Percentiles rank a stretch among this genome's conserved stretches.
Conservation (phyloP, 2,329 filamentous ascomycete species). For the Penicillium janthinellum region DNA sequence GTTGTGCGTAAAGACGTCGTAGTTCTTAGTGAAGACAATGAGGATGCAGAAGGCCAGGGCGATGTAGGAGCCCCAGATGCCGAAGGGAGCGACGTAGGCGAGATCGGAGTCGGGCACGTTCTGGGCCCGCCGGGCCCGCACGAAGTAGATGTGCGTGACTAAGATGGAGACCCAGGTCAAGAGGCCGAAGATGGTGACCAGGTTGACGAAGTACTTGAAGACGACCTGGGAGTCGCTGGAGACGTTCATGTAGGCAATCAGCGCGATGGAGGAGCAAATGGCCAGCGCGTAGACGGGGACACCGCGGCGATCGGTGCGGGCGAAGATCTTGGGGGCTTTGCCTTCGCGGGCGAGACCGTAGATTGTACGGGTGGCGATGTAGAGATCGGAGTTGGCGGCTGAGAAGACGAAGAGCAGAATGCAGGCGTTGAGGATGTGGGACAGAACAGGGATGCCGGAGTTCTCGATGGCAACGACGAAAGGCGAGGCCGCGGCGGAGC, state of each 20-base stretch:
- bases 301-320: slow-evolving; percentile 69
- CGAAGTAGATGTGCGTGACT: slow-evolving; percentile 68
- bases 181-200: slow-evolving; percentile 67
- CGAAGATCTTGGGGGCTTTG: slow-evolving; percentile 71
- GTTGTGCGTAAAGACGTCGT: slow-evolving; percentile 64
- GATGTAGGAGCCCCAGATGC: slow-evolving; percentile 67
- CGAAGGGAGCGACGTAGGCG: slow-evolving; percentile 70
- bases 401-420: slow-evolving; percentile 77
- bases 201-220: slow-evolving; percentile 68
- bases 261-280: slow-evolving; percentile 62
- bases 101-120: slow-evolving; percentile 57
- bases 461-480: slow-evolving; percentile 73
- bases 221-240: slow-evolving; percentile 58
- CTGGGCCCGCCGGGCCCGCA: slow-evolving; percentile 64
- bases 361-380: slow-evolving; percentile 72
- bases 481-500: slow-evolving; percentile 65
- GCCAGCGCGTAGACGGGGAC: slow-evolving; percentile 69
- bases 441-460: slow-evolving; percentile 63
- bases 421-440: slow-evolving; percentile 71
- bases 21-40: slow-evolving; percentile 82
- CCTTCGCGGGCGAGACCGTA: slow-evolving; percentile 73
- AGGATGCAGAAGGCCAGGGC: slow-evolving; percentile 71
- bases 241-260: slow-evolving; percentile 71
- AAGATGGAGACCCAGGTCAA: slow-evolving; percentile 70
- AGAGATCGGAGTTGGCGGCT: slow-evolving; percentile 75